Conservation (phyloP, 805 yeast genomes). For the Pichia thaimueangensis region DNA sequence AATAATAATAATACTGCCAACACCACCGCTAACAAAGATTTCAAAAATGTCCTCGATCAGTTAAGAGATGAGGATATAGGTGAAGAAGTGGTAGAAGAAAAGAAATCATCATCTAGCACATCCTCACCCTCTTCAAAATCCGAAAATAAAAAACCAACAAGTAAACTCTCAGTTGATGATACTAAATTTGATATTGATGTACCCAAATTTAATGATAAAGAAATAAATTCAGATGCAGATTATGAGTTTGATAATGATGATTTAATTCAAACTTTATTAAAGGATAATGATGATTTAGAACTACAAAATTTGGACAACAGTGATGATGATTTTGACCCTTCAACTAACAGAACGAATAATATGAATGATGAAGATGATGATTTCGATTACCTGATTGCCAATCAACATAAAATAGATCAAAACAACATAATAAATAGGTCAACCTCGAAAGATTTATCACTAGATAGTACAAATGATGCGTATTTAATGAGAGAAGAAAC, state of each 20-base stretch:
- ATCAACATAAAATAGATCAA: conserved; percentile 11
- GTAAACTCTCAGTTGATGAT: neutral
- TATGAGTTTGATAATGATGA: conserved; percentile 51
- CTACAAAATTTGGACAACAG: conserved; percentile 29
- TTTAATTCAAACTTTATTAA: conserved; percentile 33
- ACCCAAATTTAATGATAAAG: conserved; percentile 43
- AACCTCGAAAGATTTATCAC: conserved; percentile 5
- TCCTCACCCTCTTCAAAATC: neutral
- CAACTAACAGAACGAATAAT: no score
- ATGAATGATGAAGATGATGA: conserved; percentile 36
- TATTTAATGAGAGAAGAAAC: conserved; percentile 36
- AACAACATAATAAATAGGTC: conserved; percentile 8
- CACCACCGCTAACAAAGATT: neutral
- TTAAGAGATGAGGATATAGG: conserved; percentile 55
- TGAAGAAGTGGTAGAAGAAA: conserved; percentile 37
- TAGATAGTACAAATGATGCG: conserved; percentile 20
- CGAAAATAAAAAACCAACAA: conserved; percentile 19
- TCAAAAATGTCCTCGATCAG: conserved; percentile 5
- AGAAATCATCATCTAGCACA: neutral
- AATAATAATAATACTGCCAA: conserved; percentile 6
- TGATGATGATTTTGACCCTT: conserved; percentile 36
- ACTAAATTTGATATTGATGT: conserved; percentile 35
- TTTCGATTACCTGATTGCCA: conserved; percentile 16
- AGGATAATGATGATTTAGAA: conserved; percentile 34
- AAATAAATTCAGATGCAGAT: conserved; percentile 52